Evolutionary conservation across 495 filamentous ascomycete genomes (phyloP).

Genomic region (Opeltia flavorubescens): DNA sequence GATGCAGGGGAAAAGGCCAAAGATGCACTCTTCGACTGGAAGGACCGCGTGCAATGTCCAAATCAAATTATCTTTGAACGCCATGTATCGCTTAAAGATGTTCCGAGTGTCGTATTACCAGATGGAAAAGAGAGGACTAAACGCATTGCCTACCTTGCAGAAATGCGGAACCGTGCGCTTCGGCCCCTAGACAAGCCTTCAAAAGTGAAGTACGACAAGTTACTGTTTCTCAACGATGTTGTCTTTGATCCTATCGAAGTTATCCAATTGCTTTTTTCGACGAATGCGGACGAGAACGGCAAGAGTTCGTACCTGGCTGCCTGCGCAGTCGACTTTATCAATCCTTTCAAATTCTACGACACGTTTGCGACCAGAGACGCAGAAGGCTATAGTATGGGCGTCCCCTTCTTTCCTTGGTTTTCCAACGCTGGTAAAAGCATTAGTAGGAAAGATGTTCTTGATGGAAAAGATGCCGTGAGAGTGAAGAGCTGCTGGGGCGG

Average conservation of each 20-base stretch:
- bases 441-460: slow-evolving; percentile 47
- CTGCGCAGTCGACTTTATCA: slow-evolving; percentile 65
- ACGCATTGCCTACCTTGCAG: slow-evolving; percentile 63
- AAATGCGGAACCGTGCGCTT: slow-evolving; percentile 62
- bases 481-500: slow-evolving; percentile 74
- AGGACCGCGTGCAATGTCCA: slow-evolving; percentile 30
- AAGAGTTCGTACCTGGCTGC: slow-evolving; percentile 58
- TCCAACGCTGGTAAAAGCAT: slow-evolving; percentile 36
- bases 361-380: slow-evolving; percentile 64
- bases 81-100: slow-evolving; percentile 33
- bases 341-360: slow-evolving; percentile 70
- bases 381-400: slow-evolving; percentile 54
- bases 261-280: slow-evolving; percentile 60
- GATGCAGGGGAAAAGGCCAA: slow-evolving; percentile 41
- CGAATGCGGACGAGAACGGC: slow-evolving; percentile 44
- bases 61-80: slow-evolving; percentile 41
- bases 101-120: slow-evolving; percentile 45
- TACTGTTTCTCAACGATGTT: slow-evolving; percentile 69
- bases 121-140: slow-evolving; percentile 48
- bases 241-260: slow-evolving; percentile 57
- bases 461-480: slow-evolving; percentile 50
- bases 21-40: slow-evolving; percentile 28
- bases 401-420: slow-evolving; percentile 69
- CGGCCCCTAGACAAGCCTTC: slow-evolving; percentile 38
- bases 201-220: slow-evolving; percentile 39